Evolutionary conservation across 768 basidiomycete species (phyloP).

Genomic region (Dendrothele bispora): DNA sequence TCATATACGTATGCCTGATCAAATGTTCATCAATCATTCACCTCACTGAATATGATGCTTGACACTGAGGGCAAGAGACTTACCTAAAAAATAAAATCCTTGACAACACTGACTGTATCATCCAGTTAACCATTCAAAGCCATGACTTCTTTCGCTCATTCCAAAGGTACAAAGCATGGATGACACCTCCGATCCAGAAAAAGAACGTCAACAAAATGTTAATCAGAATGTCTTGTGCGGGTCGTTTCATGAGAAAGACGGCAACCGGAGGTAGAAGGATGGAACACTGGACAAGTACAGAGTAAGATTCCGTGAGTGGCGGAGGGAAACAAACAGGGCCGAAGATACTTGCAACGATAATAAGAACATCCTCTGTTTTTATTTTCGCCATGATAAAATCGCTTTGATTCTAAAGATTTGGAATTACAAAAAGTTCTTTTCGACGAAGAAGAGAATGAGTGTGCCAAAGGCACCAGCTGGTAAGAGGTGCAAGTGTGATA

Average conservation of each 20-base stretch:
- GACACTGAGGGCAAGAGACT: no score
- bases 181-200: constrained; percentile 7
- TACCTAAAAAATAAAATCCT: no score
- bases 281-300: neutral
- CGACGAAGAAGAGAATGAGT: no score
- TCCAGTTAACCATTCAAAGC: neutral
- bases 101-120: no score
- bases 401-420: no score
- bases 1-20: no score
- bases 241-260: constrained; percentile 5
- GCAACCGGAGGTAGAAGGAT: constrained; percentile 6
- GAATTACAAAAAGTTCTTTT: no score
- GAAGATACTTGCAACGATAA: constrained; percentile 1
- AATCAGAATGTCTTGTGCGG: constrained; percentile 3
- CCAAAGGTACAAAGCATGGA: constrained; percentile 8
- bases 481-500: no score
- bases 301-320: neutral
- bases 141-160: constrained; percentile 6
- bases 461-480: no score
- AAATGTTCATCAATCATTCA: no score
- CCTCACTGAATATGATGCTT: no score
- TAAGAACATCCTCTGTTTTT: constrained; percentile 1
- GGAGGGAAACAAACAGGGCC: neutral
- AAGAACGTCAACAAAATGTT: constrained; percentile 5
- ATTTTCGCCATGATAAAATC: no score